Conservation (phyloP, 208 protist genomes). For the Acanthamoeba royreba region DNA sequence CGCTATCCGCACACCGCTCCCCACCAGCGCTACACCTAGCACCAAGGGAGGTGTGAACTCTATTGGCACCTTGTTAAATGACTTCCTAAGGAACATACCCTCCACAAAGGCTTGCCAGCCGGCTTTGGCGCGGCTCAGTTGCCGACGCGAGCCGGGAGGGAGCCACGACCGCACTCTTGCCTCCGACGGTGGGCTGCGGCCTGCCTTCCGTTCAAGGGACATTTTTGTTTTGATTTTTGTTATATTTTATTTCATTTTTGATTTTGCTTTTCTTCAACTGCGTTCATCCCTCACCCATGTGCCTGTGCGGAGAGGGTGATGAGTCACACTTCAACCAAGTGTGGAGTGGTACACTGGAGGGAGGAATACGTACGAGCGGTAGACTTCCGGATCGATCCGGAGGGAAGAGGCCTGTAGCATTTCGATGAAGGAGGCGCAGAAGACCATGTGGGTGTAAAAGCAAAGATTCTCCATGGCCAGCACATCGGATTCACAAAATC, state of each 20-base stretch:
- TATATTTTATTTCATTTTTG: not conserved
- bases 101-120: not conserved
- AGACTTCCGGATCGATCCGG: slow-evolving; percentile 22
- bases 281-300: not conserved
- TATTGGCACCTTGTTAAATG: not conserved
- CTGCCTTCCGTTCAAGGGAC: not conserved
- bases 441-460: slow-evolving; percentile 42
- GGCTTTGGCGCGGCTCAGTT: not conserved
- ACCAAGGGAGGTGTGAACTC: not conserved
- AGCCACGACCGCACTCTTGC: not conserved
- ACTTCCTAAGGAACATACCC: not conserved
- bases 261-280: not conserved
- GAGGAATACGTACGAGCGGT: not conserved
- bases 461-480: slow-evolving; percentile 41
- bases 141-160: not conserved
- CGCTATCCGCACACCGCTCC: not conserved
- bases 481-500: slow-evolving; percentile 22
- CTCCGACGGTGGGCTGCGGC: not conserved
- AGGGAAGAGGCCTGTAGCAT: slow-evolving; percentile 40
- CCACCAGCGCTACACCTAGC: not conserved
- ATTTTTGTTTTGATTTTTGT: not conserved
- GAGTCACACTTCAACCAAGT: not conserved
- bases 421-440: slow-evolving; percentile 41
- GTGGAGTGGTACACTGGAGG: not conserved
- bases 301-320: not conserved